phyloP scores from a whole-genome alignment of 305 asterid genomes.

The Andrographis paniculata region DNA sequence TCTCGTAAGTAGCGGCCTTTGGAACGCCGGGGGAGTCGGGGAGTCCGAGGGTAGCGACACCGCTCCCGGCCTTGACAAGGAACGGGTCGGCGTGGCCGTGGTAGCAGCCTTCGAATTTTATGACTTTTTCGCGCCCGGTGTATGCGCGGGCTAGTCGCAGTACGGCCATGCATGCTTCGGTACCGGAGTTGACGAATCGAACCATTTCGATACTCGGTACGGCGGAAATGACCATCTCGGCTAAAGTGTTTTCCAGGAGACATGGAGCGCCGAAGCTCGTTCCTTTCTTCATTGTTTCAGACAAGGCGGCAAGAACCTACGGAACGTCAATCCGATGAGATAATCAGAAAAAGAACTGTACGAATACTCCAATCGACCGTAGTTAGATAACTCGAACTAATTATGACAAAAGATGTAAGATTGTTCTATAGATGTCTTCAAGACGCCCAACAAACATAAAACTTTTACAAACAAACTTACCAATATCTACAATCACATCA shows the following conservation, averaged over 20 bases:
- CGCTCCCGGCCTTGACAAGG: slow-evolving; percentile 98
- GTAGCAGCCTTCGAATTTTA: slow-evolving; percentile 97
- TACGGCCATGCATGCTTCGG: slow-evolving; percentile 98
- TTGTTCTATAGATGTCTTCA: slow-evolving; percentile 6
- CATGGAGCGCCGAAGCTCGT: slow-evolving; percentile 99
- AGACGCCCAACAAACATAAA: neutral
- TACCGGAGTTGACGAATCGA: slow-evolving; percentile 95
- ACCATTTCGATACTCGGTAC: slow-evolving; percentile 98
- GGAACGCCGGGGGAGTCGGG: slow-evolving; percentile 99
- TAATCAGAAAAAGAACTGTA: neutral
- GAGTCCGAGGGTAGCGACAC: slow-evolving; percentile 94
- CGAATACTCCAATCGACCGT: too few species aligned
- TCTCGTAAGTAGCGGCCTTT: slow-evolving; percentile 55
- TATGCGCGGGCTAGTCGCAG: slow-evolving; percentile 91
- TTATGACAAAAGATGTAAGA: neutral
- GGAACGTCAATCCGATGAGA: slow-evolving; percentile 7
- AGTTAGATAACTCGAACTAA: too few species aligned
- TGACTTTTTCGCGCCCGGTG: slow-evolving; percentile 68
- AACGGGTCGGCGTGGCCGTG: slow-evolving; percentile 99
- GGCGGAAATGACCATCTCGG: slow-evolving; percentile 92
- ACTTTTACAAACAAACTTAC: neutral
- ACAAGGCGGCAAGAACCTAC: slow-evolving; percentile 90
- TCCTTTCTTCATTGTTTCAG: slow-evolving; percentile 95
- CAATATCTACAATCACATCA: neutral
- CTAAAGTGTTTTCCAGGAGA: slow-evolving; percentile 83